Evolutionary conservation across 2,329 filamentous ascomycete genomes (phyloP).

Genomic region (Aspergillus piperis): DNA sequence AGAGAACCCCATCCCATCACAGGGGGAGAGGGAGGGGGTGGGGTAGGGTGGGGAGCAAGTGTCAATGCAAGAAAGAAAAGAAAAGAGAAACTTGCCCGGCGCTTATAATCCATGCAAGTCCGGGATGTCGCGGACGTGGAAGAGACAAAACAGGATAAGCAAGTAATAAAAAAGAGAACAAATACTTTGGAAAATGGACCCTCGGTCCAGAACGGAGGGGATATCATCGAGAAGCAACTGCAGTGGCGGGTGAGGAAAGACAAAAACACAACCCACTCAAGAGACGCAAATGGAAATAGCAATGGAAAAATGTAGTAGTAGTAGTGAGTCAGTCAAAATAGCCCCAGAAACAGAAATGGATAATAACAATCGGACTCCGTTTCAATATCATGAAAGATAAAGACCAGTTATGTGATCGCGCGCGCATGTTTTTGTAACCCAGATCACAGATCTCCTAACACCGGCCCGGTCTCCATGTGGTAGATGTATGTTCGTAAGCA

Average conservation of each 20-base stretch:
- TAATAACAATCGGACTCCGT: conserved; percentile 5
- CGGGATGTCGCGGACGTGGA: conserved; percentile 2
- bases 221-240: conserved; percentile 23
- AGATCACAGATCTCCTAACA: conserved; percentile 17
- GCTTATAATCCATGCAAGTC: conserved; percentile 3
- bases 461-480: conserved; percentile 14
- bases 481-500: conserved; percentile 11
- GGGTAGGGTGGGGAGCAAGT: neutral
- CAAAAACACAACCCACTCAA: neutral
- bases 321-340: neutral
- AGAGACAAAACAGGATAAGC: conserved; percentile 10
- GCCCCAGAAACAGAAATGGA: conserved; percentile 2
- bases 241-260: neutral
- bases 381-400: neutral
- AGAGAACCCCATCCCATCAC: too few relatives aligned
- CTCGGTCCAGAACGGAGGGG: conserved; percentile 25
- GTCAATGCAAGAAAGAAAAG: conserved; percentile 9
- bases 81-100: neutral
- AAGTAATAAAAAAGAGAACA: neutral
- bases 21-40: too few relatives aligned
- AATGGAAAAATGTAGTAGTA: neutral
- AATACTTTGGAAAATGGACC: conserved; percentile 6
- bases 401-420: conserved; percentile 4
- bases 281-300: conserved; percentile 12
- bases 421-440: neutral